These are phyloP conservation scores for Fragaria iinumae DNA, from an alignment of 306 rosid genomes.

Conservation along the genomic window DNA sequence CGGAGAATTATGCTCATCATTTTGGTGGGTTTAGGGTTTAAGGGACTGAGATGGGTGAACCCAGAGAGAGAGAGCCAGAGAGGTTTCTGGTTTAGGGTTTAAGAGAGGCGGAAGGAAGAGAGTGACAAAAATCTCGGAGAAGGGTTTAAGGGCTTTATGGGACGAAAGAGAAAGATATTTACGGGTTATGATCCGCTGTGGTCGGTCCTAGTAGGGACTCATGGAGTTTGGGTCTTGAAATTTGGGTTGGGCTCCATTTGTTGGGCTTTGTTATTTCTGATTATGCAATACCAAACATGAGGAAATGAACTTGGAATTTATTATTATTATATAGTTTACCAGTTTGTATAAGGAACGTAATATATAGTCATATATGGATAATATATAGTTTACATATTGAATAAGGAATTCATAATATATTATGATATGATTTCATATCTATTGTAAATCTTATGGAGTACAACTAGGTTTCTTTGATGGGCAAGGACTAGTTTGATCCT, in stretches of 20 bases:
- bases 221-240: background rate
- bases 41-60: background rate
- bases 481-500: too few relatives aligned
- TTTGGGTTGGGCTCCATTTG: background rate
- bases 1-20: slow-evolving; percentile 49
- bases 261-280: too few relatives aligned
- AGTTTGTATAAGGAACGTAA: too few relatives aligned
- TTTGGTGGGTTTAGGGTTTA: slow-evolving; percentile 14
- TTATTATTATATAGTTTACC: too few relatives aligned
- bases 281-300: too few relatives aligned
- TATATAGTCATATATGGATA: too few relatives aligned
- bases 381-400: too few relatives aligned
- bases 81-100: slow-evolving; percentile 27
- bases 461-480: too few relatives aligned
- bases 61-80: background rate
- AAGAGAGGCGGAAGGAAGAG: slow-evolving; percentile 11
- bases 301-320: too few relatives aligned
- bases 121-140: background rate
- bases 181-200: slow-evolving; percentile 20
- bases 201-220: background rate
- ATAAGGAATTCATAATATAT: too few relatives aligned
- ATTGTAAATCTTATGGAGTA: too few relatives aligned
- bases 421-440: too few relatives aligned
- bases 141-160: slow-evolving; percentile 21
- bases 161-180: background rate